Evolutionary conservation across 2,329 filamentous ascomycete genomes (phyloP), one percentile per base, ranked within the genome.

Genomic region (Colletotrichum spinosum): DNA sequence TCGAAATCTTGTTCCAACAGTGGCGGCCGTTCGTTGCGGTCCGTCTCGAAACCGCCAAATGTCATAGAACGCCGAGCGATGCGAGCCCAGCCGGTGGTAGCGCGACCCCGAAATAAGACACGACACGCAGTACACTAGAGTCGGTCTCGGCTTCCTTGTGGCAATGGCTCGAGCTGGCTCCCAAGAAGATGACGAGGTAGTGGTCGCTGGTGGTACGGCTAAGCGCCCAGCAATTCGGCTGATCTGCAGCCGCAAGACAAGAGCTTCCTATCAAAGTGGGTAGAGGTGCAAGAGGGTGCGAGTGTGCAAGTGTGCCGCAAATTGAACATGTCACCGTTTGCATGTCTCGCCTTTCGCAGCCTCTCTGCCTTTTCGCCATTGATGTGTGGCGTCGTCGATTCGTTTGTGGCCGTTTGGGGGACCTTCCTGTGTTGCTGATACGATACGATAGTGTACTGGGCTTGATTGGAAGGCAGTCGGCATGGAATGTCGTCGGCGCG

Each of bases 401-500:
- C 44, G 62, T 25, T 25, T 25, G 25, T 25, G 48, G 50, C 34
- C 54, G 39, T 46, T 49, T 35, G 41, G 15, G 25, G 62, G 62
- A 59, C 63, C 58, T 66, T 25, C n/a, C 52, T 44, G 57, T 46
- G 57, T 17, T 55, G 50, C 35, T 62, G 25, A 25, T 25, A 25
- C 25, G 25, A 25, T 25, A 25, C 25, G 25, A 25, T 25, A 25
- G 25, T 25, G 25, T 46, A 42, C 39, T 33, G 45, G 56, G 57
- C 49, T 63, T 53, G 58, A 57, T 63, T 66, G 58, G 52, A n/a
- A 49, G 44, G 51, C 17, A 46, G 34, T 55, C 17, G 51, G 42
- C 39, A 65, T 52, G 52, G 57, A 56, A 66, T 66, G 58, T 62
- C 60, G 63, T 66, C 33, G 58, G 63, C 58, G 63, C 63, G 58